Conservation (phyloP, 176 grass and related monocot genomes). For the Dactylis glomerata region DNA sequence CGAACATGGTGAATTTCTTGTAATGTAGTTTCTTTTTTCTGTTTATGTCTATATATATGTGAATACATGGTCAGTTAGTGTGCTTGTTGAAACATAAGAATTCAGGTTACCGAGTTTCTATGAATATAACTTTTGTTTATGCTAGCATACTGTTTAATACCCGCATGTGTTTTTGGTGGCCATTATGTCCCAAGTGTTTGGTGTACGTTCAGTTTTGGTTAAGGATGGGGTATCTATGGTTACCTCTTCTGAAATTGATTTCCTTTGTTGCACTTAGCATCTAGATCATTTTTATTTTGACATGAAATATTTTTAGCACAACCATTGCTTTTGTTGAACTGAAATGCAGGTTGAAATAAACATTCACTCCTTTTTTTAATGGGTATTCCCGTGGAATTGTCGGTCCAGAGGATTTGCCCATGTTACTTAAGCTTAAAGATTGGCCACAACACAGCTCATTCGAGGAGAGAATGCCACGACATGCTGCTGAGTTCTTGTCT, state of each 20-base stretch:
- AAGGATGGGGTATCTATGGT: background rate
- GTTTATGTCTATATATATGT: background rate
- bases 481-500: constrained; percentile 63
- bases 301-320: background rate
- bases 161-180: background rate
- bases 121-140: background rate
- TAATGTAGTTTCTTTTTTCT: background rate
- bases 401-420: constrained; percentile 30
- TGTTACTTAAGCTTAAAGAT: constrained; percentile 85
- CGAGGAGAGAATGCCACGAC: constrained; percentile 66
- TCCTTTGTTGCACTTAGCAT: background rate
- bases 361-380: constrained; percentile 58
- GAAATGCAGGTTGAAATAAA: constrained; percentile 56
- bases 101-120: background rate
- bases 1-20: background rate
- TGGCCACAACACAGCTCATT: constrained; percentile 74
- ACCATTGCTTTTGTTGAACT: background rate
- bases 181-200: background rate
- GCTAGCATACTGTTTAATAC: background rate
- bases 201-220: background rate
- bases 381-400: constrained; percentile 55
- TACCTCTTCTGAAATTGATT: background rate
- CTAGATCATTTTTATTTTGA: background rate
- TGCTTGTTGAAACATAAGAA: background rate
- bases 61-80: background rate